phyloP scores from a whole-genome alignment of 306 rosid species.

The Gillenia trifoliata region DNA sequence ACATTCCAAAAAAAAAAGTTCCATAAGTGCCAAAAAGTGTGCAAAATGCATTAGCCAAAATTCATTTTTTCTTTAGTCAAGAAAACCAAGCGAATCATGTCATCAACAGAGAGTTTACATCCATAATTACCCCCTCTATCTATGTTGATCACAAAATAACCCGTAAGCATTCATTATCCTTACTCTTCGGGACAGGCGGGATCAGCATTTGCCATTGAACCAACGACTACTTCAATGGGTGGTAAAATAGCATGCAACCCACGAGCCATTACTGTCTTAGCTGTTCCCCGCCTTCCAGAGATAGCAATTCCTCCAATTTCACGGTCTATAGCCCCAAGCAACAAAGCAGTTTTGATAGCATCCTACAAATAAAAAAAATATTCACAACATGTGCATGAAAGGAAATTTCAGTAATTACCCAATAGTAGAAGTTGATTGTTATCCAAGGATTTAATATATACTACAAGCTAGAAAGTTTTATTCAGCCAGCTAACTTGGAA shows the following conservation, averaged over 20 bases:
- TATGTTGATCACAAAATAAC: not conserved
- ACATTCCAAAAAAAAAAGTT: not conserved
- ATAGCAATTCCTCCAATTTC: slow-evolving; percentile 92
- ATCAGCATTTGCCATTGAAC: slow-evolving; percentile 92
- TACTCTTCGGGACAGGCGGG: slow-evolving; percentile 85
- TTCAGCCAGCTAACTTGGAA: not conserved
- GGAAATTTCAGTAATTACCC: not conserved
- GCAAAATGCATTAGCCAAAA: not conserved
- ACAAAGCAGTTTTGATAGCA: slow-evolving; percentile 87
- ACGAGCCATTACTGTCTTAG: slow-evolving; percentile 93
- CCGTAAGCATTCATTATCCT: slow-evolving; percentile 35
- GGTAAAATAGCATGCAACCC: slow-evolving; percentile 89
- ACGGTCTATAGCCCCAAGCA: slow-evolving; percentile 89
- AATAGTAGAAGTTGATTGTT: not conserved
- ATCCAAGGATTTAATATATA: not conserved
- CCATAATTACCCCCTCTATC: not conserved
- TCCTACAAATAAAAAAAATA: slow-evolving; percentile 42
- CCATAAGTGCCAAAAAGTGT: not conserved
- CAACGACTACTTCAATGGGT: slow-evolving; percentile 82
- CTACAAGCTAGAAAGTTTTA: not conserved
- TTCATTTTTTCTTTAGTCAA: not conserved
- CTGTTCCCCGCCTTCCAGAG: slow-evolving; percentile 89
- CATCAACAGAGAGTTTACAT: not conserved
- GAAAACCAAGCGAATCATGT: not conserved
- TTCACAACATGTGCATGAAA: slow-evolving; percentile 1